Conservation (phyloP, 768 basidiomycete genomes). For the Pisolithus microcarpus region DNA sequence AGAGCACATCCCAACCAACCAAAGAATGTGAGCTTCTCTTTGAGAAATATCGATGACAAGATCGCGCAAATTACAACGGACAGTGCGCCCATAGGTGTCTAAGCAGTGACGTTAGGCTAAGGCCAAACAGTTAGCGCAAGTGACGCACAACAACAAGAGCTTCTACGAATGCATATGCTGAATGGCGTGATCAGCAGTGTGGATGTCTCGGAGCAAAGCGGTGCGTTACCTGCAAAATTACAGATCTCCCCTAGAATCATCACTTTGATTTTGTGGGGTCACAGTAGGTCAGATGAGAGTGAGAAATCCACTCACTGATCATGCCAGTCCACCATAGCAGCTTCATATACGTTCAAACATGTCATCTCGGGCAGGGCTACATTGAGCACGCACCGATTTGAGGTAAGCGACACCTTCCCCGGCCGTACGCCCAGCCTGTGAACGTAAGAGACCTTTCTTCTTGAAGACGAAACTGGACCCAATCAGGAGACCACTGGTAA, state of each 20-base stretch:
- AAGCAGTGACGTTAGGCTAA: constrained; percentile 1
- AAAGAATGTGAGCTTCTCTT: constrained; percentile 90
- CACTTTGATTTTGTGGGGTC: constrained; percentile 36
- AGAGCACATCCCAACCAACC: constrained; percentile 93
- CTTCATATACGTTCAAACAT: constrained; percentile 30
- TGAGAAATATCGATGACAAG: constrained; percentile 86
- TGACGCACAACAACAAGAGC: constrained; percentile 81
- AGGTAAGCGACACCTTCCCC: constrained; percentile 92
- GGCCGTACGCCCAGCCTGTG: constrained; percentile 70
- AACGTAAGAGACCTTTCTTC: constrained; percentile 85
- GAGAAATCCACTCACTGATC: constrained; percentile 51
- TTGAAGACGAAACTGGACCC: constrained; percentile 95
- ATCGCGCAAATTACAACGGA: constrained; percentile 95
- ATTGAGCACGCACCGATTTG: constrained; percentile 63
- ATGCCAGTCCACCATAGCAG: constrained; percentile 92
- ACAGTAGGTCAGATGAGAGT: no score
- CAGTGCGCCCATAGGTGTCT: constrained; percentile 91
- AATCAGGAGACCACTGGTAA: constrained; percentile 79
- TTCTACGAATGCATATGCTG: constrained; percentile 84
- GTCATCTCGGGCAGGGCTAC: background rate
- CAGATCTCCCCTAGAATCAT: constrained; percentile 90
- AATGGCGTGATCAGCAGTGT: constrained; percentile 9
- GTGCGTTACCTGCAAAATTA: constrained; percentile 69
- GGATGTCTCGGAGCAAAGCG: background rate
- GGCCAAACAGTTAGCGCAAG: background rate